Evolutionary conservation across 345 rosid species (phyloP), one percentile per base, ranked within the genome.

Genomic region (Psidium friedrichsthalianum): DNA sequence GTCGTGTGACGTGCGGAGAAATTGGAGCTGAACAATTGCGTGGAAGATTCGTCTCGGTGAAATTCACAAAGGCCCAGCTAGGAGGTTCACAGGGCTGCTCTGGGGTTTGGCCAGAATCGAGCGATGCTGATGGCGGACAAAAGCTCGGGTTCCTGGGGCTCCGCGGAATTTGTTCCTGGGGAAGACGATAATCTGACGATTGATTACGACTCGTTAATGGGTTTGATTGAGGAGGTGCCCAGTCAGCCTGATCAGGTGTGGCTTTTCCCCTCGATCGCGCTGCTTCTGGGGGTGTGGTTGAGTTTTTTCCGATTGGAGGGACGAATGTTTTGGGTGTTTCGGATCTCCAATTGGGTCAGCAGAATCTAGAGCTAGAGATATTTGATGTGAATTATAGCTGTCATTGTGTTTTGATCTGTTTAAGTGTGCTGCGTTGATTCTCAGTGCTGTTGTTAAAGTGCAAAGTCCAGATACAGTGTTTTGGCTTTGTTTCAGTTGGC

Each of bases 141-240:
- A 44, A 51, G 86, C 83, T 32, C 82, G 82, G 78, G 87, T 51
- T 81, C 61, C n/a, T 42, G 84, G 44, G 74, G 80, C 47, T 58
- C 47, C 12, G 84, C 40, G 10, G 84, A 59, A 22, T 82, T 51
- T 49, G 83, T 51, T 58, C 20, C 55, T 11, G 86, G 56, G 47
- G 81, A 29, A 8, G 82, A 58, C 25, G 86, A 85, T 16, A 53
- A 86, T 52, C 52, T 86, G 36, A 6, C 82, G 25, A 86, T 86
- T 42, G 87, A 83, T 21, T 18, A 58, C 44, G 82, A 86, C 1
- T 69, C 57, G 82, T 36, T 86, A 1, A 82, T 82, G 59, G 64
- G 32, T 27, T 56, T 86, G 56, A 84, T 86, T 82, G 82, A 86
- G 11, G 87, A 82, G 82, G 82, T 25, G 32, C 87, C 87, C 25